Evolutionary conservation across 768 basidiomycete species (phyloP).

Genomic region (Boletus vermiculosoides): DNA sequence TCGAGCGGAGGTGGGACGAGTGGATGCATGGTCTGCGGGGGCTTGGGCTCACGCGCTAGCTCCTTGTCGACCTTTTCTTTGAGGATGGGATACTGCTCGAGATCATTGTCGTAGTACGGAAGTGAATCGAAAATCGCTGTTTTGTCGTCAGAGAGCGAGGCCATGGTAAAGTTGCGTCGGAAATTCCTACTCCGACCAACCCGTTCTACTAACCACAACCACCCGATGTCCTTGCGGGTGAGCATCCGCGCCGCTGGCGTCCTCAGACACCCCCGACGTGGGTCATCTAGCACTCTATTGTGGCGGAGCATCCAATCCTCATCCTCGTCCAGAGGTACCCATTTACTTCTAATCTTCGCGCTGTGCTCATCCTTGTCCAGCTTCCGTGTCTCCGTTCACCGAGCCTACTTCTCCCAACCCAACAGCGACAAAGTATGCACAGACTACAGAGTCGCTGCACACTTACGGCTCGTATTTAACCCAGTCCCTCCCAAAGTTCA

Average conservation of each 20-base stretch:
- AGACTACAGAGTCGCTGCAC: slow-evolving; percentile 78
- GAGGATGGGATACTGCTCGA: slow-evolving; percentile 69
- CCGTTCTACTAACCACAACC: not conserved
- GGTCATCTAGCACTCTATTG: slow-evolving; percentile 23
- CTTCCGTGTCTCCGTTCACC: slow-evolving; percentile 75
- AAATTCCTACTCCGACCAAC: slow-evolving; percentile 31
- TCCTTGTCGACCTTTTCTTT: slow-evolving; percentile 77
- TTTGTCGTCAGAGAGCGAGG: slow-evolving; percentile 11
- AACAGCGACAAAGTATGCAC: slow-evolving; percentile 65
- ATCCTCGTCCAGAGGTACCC: slow-evolving; percentile 46
- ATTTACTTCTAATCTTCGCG: not conserved
- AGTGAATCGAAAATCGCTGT: slow-evolving; percentile 70
- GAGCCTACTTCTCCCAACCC: slow-evolving; percentile 92
- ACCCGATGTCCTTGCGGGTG: slow-evolving; percentile 44
- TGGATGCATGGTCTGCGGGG: slow-evolving; percentile 63
- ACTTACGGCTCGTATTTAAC: slow-evolving; percentile 90
- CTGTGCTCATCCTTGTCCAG: slow-evolving; percentile 33
- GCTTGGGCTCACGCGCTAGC: slow-evolving; percentile 66
- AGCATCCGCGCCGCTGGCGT: slow-evolving; percentile 44
- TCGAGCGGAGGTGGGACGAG: slow-evolving; percentile 62
- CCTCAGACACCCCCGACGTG: slow-evolving; percentile 41
- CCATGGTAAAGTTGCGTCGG: slow-evolving; percentile 27
- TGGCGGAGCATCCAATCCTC: slow-evolving; percentile 50
- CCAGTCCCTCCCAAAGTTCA: slow-evolving; percentile 92
- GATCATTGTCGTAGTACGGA: slow-evolving; percentile 93